Evolutionary conservation across 306 rosid species (phyloP), one percentile per base, ranked within the genome.

Genomic region (Comarum palustre): DNA sequence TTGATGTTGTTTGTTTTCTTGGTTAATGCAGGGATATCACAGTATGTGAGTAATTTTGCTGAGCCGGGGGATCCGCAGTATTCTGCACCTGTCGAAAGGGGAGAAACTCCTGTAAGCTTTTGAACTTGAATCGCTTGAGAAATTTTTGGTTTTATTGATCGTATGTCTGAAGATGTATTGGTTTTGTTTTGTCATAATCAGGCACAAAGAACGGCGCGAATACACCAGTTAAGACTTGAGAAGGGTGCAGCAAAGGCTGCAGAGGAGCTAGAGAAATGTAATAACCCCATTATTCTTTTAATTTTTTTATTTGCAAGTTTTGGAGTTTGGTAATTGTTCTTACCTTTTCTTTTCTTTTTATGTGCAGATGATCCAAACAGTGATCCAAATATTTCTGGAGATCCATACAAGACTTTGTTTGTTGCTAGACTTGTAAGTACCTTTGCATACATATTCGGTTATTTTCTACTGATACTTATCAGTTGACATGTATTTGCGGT

Each of bases 251-350:
- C 78, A 9, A 94, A 94, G 83, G 98, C 91, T 36, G 88, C 85
- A 1, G 97, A 91, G 89, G 98, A 94, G 83, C 90, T 94, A 29
- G 95, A 88, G 79, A 94, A 91, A 91, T 90, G 98, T 93, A 81
- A 84, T 73, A 67, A 77, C 67, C 47, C 62, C 22, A 50, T 63
- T 29, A 36, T 55, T 61, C 24, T 54, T 64, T 76, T 29, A 14
- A 32, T 54, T 60, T 19, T 60, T 64, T 79, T 22, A 10, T 39
- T 32, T 67, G 7, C 65, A 19, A 17, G 55, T 8, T 11, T 67
- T 73, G n/a, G 45, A 60, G 50, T 22, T 57, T 39, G 55, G 12
- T 15, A 2, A 6, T 27, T 43, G 61, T 36, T 62, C 25, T 66
- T 71, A 36, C 31, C 20, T 51, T 39, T 78, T 76, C 64, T 79